Base-by-base conservation (phyloP, 345 rosid genomes). In the Isatis tinctoria region DNA sequence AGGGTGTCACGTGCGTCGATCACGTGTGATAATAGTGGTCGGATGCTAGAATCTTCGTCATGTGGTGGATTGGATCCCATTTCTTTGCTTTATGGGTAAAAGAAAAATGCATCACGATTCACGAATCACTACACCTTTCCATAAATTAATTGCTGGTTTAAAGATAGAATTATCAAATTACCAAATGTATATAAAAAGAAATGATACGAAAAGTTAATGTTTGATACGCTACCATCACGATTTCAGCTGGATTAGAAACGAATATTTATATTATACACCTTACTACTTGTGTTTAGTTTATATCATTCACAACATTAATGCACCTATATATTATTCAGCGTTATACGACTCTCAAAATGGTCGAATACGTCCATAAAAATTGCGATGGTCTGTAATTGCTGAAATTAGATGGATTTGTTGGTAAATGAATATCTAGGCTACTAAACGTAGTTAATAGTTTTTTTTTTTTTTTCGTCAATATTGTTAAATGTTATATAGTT, bases 11-110 rank as follows among this genome's bases (percentile, higher is more conserved):
- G 70, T 75, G 79, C 64, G 22, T 62, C 24, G 41, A 62, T 76
- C 79, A 76, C 74, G 79, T 62, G 79, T 5, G 24, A 22, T n/a
- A 60, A 41, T n/a, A 68, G 40, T 43, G 74, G 70, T 61, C 17
- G 59, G 27, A 17, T 54, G 58, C 65, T 62, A 33, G 74, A 69
- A 69, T 61, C 79, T 67, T 68, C 79, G 30, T 68, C 44, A 33
- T 10, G 11, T 60, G 69, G 74, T 67, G 45, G 73, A 37, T 32
- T 53, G 18, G 59, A 53, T 66, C 70, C 43, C 62, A 3, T 37
- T 44, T 22, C 2, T 52, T 13, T 12, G 10, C 8, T 37, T 9
- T 66, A 47, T 16, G 8, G 17, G 32, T n/a, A 12, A 58, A 27
- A 60, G 11, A 16, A 57, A 57, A 65, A 6, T 74, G 73, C 54